phyloP scores from a whole-genome alignment of 75 land plant species.

The Picea glauca region DNA sequence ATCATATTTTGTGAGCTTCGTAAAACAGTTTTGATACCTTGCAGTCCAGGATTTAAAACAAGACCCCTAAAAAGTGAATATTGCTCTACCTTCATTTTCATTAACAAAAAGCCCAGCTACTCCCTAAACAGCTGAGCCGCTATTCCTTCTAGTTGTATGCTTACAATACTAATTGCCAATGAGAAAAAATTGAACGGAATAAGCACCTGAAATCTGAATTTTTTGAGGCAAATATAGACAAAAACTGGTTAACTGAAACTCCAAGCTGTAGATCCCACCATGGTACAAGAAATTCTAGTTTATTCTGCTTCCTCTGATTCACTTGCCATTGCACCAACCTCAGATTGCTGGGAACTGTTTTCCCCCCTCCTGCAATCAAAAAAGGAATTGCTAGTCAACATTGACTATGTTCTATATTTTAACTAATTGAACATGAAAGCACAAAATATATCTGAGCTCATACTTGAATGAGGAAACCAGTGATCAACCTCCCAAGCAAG shows the following conservation, averaged over 20 bases:
- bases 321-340: conserved; percentile 92
- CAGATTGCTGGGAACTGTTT: conserved; percentile 72
- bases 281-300: conserved; percentile 82
- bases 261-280: conserved; percentile 99
- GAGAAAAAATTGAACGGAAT: background rate
- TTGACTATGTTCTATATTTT: too few relatives aligned
- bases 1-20: background rate
- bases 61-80: background rate
- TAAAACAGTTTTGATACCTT: background rate
- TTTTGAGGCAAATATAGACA: conserved; percentile 72
- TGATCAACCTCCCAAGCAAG: conserved; percentile 97
- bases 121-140: background rate
- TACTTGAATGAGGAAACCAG: conserved; percentile 98
- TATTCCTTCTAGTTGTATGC: background rate
- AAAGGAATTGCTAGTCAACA: background rate
- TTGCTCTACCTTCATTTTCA: background rate
- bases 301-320: conserved; percentile 59
- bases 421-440: background rate
- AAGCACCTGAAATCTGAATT: conserved; percentile 91
- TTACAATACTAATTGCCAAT: background rate
- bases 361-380: conserved; percentile 79
- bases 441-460: background rate
- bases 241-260: conserved; percentile 86
- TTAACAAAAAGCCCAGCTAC: background rate
- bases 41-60: background rate